Base-by-base conservation (phyloP, 2,329 filamentous ascomycete species). In the Neonectria ditissima region DNA sequence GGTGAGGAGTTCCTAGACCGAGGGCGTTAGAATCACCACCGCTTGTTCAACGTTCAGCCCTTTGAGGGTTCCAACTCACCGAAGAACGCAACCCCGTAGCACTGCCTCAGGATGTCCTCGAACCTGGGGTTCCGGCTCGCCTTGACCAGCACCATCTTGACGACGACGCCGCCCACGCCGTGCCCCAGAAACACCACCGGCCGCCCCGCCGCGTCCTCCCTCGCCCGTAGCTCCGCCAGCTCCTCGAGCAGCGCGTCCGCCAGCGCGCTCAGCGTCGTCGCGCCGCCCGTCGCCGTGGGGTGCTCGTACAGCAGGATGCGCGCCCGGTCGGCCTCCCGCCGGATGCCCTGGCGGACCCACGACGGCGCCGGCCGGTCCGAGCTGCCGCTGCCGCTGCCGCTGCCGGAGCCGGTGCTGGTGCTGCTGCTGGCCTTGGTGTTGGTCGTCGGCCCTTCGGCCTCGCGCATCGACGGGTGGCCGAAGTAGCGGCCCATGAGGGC, bases 151-250 rank as follows among this genome's bases (percentile, higher is more conserved):
- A 85, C 86, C 69, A 83, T 78, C 77, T 90, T 90, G 7, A 84
- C 84, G 1, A 89, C 85, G 26, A 90, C 71, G 0, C 88, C 88
- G 1, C 88, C 88, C 6, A 89, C 80, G 50, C 87, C 88, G 61
- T 90, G 88, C 11, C 82, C 87, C 13, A 90, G 80, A 70, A 90
- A 88, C 63, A 90, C 81, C 2, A 90, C 68, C 0, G 87, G 88
- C 5, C 87, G 81, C 2, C 77, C 76, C 44, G 75, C 75, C 20
- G 74, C 72, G 52, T 76, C 75, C 71, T 77, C 75, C 0, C 69
- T 71, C 5, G 63, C 64, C 22, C 82, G 74, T 55, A 81, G 70
- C 37, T 67, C 74, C 26, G 67, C 66, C 11, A 87, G 65, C 26
- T 85, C 79, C 4, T 81, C 74, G 13, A 87, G 70, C 47, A 87